phyloP scores from a whole-genome alignment of 2,329 filamentous ascomycete species.

The Pseudocercospora fijiensis region DNA sequence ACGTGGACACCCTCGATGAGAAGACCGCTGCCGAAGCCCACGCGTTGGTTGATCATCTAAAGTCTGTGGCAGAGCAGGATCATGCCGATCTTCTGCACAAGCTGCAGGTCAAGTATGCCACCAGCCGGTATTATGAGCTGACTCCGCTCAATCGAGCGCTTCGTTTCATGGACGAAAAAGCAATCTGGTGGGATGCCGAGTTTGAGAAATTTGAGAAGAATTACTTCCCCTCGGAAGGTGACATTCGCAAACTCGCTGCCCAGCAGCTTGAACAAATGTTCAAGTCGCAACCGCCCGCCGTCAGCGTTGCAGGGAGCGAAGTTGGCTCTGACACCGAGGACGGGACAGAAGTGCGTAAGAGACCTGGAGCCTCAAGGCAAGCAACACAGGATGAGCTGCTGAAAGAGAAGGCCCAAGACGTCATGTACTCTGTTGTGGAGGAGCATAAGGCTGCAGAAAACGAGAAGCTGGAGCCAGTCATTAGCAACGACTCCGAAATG shows the following conservation, averaged over 20 bases:
- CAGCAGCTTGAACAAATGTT: conserved; percentile 95
- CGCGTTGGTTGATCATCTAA: conserved; percentile 74
- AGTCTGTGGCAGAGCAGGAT: conserved; percentile 79
- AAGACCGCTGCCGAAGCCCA: conserved; percentile 83
- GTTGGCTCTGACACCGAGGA: conserved; percentile 16
- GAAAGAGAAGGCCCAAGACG: conserved; percentile 62
- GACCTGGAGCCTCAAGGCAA: conserved; percentile 38
- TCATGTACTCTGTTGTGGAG: conserved; percentile 64
- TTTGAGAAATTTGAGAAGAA: conserved; percentile 90
- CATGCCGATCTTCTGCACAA: conserved; percentile 70
- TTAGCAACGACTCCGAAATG: conserved; percentile 20
- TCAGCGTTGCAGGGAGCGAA: conserved; percentile 28
- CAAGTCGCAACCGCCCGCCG: conserved; percentile 72
- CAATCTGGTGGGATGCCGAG: conserved; percentile 85
- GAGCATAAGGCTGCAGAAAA: conserved; percentile 49
- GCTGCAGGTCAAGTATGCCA: conserved; percentile 86
- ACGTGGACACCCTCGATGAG: conserved; percentile 83
- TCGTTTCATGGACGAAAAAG: conserved; percentile 87
- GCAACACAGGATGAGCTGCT: conserved; percentile 46
- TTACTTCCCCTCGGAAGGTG: conserved; percentile 91
- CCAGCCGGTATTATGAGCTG: conserved; percentile 93
- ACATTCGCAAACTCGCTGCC: conserved; percentile 87
- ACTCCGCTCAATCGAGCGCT: conserved; percentile 89
- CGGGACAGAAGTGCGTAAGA: conserved; percentile 48
- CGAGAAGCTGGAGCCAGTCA: conserved; percentile 23